Base-by-base conservation (phyloP, 2,329 filamentous ascomycete genomes). In the Anisogramma anomala region DNA sequence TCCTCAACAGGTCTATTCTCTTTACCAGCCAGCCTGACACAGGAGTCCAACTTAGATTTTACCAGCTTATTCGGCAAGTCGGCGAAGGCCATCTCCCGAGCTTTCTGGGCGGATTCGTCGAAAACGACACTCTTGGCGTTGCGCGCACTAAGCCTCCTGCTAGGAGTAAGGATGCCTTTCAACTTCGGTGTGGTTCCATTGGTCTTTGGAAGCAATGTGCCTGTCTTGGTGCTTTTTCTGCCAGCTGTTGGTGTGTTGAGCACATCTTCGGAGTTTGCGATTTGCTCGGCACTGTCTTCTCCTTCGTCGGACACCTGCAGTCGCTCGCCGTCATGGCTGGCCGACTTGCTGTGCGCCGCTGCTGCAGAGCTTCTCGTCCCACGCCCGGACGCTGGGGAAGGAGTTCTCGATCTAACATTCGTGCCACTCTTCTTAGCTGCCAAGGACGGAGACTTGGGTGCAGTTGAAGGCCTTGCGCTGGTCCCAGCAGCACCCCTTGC, bases 131-230 rank as follows among this genome's bases (percentile, higher is more conserved):
- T 77, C 55, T 79, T 79, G 11, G 58, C 64, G 37, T 60, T 48
- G 51, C 63, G 57, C 28, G 54, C 56, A 7, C 45, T 47, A 32
- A 52, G 58, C 44, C 63, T 66, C 54, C 69, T 73, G 14, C 61
- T 63, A 3, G 76, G 74, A 3, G 71, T 70, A 31, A 78, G 53
- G 41, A 79, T 79, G 6, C 74, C 65, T 52, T 71, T 77, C 8
- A 70, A 63, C n/a, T 49, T 43, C 11, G 42, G 47, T 5, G 49
- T 49, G 6, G 36, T 48, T n/a, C 52, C 47, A 28, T 50, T 41
- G 15, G 35, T 36, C 15, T 43, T 42, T 31, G 45, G 37, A 13
- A 33, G 32, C n/a, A 46, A 36, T 11, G 39, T 37, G 13, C 46
- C 28, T 28, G 33, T 52, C 37, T 28, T 48, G 43, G 36, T 48